Evolutionary conservation across 2,329 filamentous ascomycete species (phyloP).

Genomic region (Hansfordia pulvinata): DNA sequence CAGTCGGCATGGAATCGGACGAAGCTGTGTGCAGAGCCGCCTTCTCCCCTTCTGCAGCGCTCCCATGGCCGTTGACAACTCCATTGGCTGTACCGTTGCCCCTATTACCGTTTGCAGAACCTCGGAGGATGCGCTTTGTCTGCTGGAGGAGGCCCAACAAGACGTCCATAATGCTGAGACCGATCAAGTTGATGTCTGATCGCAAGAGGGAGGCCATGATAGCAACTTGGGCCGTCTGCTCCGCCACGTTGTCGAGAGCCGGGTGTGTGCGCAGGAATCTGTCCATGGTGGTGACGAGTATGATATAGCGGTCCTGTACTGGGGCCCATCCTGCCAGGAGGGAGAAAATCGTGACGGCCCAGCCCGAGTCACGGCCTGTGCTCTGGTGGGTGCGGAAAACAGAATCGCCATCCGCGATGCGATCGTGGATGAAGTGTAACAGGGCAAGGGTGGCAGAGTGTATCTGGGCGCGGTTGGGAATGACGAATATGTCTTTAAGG

Average conservation of each 20-base stretch:
- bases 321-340: slow-evolving; percentile 78
- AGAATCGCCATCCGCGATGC: slow-evolving; percentile 34
- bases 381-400: slow-evolving; percentile 35
- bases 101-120: too few relatives aligned
- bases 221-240: slow-evolving; percentile 62
- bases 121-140: slow-evolving; percentile 54
- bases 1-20: slow-evolving; percentile 26
- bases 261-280: slow-evolving; percentile 55
- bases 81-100: too few relatives aligned
- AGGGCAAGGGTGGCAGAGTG: slow-evolving; percentile 62
- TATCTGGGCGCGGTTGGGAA: slow-evolving; percentile 71
- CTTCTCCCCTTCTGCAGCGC: slow-evolving; percentile 14
- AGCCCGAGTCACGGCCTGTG: slow-evolving; percentile 41
- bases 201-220: slow-evolving; percentile 73
- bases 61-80: too few relatives aligned
- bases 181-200: slow-evolving; percentile 87
- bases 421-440: slow-evolving; percentile 58
- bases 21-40: slow-evolving; percentile 14
- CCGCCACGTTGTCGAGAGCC: slow-evolving; percentile 55
- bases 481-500: slow-evolving; percentile 72
- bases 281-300: slow-evolving; percentile 73
- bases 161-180: slow-evolving; percentile 91
- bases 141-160: slow-evolving; percentile 75
- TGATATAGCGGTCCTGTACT: slow-evolving; percentile 87
- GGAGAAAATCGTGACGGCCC: slow-evolving; percentile 73